Evolutionary conservation across 345 rosid species (phyloP).

Genomic region (Brassica cretica): DNA sequence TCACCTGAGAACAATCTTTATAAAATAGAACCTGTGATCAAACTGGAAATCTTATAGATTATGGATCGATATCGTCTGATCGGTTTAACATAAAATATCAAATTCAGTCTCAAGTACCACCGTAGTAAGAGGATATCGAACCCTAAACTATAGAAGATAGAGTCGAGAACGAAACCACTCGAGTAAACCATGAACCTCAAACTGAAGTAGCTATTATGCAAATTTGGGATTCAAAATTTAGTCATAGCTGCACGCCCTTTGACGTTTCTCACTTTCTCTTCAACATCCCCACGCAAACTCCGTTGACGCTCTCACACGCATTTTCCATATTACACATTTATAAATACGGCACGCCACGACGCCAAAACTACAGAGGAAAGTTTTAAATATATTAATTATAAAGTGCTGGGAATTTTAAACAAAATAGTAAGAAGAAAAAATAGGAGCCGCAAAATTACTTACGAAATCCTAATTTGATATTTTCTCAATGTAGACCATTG

Average conservation of each 20-base stretch:
- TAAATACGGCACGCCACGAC: constrained; percentile 10
- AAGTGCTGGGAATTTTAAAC: neutral
- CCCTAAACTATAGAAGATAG: neutral
- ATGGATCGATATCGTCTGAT: neutral
- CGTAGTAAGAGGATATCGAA: neutral
- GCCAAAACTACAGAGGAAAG: constrained; percentile 10
- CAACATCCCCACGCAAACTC: constrained; percentile 40
- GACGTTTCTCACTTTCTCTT: constrained; percentile 39
- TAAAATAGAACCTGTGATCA: neutral
- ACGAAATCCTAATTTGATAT: constrained; percentile 23
- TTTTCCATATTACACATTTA: constrained; percentile 15
- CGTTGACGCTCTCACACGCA: constrained; percentile 38
- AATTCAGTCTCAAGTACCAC: neutral
- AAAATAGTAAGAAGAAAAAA: neutral
- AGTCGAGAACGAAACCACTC: neutral
- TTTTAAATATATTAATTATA: neutral
- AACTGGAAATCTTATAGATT: neutral
- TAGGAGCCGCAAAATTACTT: constrained; percentile 31
- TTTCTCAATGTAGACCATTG: constrained; percentile 17
- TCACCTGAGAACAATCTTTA: neutral
- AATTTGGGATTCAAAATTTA: constrained; percentile 9
- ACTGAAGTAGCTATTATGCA: neutral
- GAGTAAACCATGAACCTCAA: neutral
- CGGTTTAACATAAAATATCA: neutral
- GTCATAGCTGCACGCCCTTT: constrained; percentile 24